Conservation (phyloP, 306 rosid species). For the peach (Prunus persica) region Prunus_persica_NCBIv2 NC_034010.1:19541501-19542000, state of each 20-base stretch:
- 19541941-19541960: conserved; percentile 23
- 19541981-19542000: conserved; percentile 13
- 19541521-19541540: too few relatives aligned
- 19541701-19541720: neutral
- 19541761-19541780: neutral
- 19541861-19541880: neutral
- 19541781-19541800: conserved; percentile 4
- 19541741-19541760: neutral
- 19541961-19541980: conserved; percentile 33
- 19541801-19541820: conserved; percentile 34
- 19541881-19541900: neutral
- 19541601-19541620: too few relatives aligned
- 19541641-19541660: too few relatives aligned
- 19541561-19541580: too few relatives aligned
- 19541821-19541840: neutral
- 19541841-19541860: too few relatives aligned
- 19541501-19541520: too few relatives aligned
- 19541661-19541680: too few relatives aligned
- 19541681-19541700: too few relatives aligned
- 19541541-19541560: too few relatives aligned
- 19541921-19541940: conserved; percentile 23
- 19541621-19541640: too few relatives aligned
- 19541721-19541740: neutral
- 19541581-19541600: too few relatives aligned
- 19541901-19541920: conserved; percentile 28